Base-by-base conservation (phyloP, 345 rosid genomes). In the Sonneratia caseolaris region DNA sequence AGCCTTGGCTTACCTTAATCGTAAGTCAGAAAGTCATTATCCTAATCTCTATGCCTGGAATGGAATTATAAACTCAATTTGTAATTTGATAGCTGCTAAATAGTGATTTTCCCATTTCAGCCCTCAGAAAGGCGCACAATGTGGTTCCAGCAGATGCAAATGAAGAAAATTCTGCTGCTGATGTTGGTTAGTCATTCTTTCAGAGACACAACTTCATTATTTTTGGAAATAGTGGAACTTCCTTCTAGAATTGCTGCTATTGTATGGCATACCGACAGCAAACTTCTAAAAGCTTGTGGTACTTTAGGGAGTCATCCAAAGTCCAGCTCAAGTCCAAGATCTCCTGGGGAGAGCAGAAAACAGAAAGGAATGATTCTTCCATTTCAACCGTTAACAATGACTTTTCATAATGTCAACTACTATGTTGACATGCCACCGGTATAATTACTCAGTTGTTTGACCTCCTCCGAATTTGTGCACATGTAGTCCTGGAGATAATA, bases 301-400 rank as follows among this genome's bases (percentile, higher is more conserved):
- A 22, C 64, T 22, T 7, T 27, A 62, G 66, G 66, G 16, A 62
- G 9, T 62, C 38, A 24, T 62, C 66, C 66, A 47, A 59, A 48
- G 37, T 37, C 35, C 53, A 69, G 47, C 53, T 22, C 37, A 35
- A 71, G 59, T 64, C 66, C 61, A 71, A 21, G 77, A 62, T 72
- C 78, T 72, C 66, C 72, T 59, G 70, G 51, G 53, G 84, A 71
- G 36, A 79, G 73, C 70, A 81, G 42, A 72, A 81, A 79, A 77
- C 84, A 76, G 74, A 89, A 82, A 73, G 98, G 98, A 83, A 91
- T 91, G 98, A 89, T 93, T 75, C 92, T 93, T 74, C 98, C 98
- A 74, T 91, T 93, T 81, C 84, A 86, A 78, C 98, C 96, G 59
- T 83, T 89, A 73, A 78, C 93, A 79, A 91, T 93, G 97, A 91